Evolutionary conservation across 441 rosid genomes (phyloP).

Genomic region (Syzygium syzygioides): DNA sequence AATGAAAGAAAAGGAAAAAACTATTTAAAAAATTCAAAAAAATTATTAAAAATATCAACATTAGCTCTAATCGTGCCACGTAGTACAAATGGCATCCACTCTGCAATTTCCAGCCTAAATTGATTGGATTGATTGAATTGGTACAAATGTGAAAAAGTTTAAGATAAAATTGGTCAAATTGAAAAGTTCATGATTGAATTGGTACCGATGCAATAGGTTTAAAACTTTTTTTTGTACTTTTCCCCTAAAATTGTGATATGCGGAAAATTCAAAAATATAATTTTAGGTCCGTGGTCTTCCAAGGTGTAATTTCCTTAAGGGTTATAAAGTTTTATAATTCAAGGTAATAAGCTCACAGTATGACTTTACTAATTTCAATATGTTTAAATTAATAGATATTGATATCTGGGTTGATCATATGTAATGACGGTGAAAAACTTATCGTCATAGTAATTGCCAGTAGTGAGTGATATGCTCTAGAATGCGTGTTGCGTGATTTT

Average conservation of each 20-base stretch:
- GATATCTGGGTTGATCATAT: neutral
- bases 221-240: too few relatives aligned
- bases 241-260: neutral
- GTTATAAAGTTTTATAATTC: neutral
- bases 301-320: neutral
- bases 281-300: neutral
- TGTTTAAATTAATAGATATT: neutral
- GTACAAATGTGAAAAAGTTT: too few relatives aligned
- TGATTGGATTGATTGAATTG: fast-evolving
- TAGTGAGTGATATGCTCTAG: neutral
- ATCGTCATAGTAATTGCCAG: neutral
- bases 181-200: too few relatives aligned
- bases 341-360: neutral
- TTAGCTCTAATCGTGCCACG: too few relatives aligned
- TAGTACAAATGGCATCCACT: fast-evolving
- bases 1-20: too few relatives aligned
- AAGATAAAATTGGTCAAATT: too few relatives aligned
- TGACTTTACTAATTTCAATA: neutral
- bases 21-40: too few relatives aligned
- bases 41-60: too few relatives aligned
- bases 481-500: neutral
- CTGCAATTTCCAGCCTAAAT: fast-evolving
- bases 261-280: neutral
- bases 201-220: fast-evolving
- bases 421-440: neutral